Percentiles rank a stretch among this genome's conserved stretches.
phyloP scores from a whole-genome alignment of 345 rosid genomes.

The Eucalyptus pauciflora region DNA sequence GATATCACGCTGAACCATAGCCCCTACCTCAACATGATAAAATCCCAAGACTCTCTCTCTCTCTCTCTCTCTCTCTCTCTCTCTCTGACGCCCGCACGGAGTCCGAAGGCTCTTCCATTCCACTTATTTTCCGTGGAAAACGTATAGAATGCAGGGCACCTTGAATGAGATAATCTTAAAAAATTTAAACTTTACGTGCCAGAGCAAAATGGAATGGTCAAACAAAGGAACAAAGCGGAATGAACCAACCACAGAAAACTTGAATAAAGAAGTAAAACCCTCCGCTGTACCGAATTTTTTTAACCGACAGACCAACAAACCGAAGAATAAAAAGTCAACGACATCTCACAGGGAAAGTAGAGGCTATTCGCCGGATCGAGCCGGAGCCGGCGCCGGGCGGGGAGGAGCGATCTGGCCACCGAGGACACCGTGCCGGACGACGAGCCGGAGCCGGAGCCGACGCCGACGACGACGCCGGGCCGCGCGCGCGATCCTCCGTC shows the following conservation, averaged over 20 bases:
- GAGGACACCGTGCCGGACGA: constrained; percentile 47
- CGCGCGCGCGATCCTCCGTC: constrained; percentile 6
- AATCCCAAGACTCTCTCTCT: not conserved
- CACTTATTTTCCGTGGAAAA: not conserved
- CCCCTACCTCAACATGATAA: not conserved
- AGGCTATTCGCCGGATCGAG: constrained; percentile 75
- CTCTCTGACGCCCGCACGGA: not conserved
- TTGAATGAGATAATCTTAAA: not conserved
- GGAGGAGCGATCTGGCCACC: constrained; percentile 81
- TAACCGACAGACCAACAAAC: not conserved
- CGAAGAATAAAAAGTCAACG: constrained; percentile 8
- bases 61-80: not conserved
- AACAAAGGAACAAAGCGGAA: not conserved
- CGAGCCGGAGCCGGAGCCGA: no score
- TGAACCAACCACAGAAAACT: not conserved
- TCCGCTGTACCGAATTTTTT: not conserved
- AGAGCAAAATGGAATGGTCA: not conserved
- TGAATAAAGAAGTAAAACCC: not conserved
- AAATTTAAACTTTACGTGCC: not conserved
- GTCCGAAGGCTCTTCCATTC: not conserved
- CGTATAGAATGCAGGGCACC: not conserved
- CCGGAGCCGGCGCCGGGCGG: constrained; percentile 81
- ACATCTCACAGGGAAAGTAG: constrained; percentile 68
- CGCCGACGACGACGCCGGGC: not conserved
- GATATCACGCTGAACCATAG: not conserved